Percentiles rank a stretch among this genome's conserved stretches.
Conservation (phyloP, 2,329 filamentous ascomycete species). For the Paraphoma sp. region DNA sequence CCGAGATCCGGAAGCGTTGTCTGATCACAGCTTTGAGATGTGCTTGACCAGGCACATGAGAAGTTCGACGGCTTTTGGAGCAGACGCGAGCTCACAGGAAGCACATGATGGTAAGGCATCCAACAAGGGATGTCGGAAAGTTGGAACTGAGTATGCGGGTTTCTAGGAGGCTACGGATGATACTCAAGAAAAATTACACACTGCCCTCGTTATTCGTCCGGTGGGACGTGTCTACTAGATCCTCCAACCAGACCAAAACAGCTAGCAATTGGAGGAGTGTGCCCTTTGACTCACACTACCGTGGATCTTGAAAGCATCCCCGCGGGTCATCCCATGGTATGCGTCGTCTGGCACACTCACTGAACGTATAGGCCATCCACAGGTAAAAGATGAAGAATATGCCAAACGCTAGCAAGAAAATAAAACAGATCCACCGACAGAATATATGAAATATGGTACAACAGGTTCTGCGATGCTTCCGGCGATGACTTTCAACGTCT, state of each 20-base stretch:
- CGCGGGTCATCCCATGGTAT: neutral
- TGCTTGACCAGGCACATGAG: neutral
- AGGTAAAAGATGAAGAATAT: neutral
- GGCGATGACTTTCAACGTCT: neutral
- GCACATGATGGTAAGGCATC: too few relatives aligned
- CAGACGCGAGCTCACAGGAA: too few relatives aligned
- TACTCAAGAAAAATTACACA: too few relatives aligned
- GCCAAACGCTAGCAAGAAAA: neutral
- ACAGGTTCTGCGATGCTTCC: neutral
- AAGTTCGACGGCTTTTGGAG: neutral
- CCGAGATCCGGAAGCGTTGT: neutral
- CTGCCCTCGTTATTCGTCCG: too few relatives aligned
- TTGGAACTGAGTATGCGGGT: too few relatives aligned
- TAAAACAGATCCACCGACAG: neutral
- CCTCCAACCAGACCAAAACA: neutral
- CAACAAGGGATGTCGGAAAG: too few relatives aligned
- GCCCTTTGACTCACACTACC: neutral
- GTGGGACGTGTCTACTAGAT: neutral
- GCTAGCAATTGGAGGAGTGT: neutral
- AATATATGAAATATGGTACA: neutral
- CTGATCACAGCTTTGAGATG: neutral
- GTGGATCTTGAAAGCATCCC: neutral
- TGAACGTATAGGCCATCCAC: too few relatives aligned
- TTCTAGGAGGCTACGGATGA: too few relatives aligned
- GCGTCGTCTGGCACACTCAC: neutral